A percentile compares a stretch with the other conserved stretches of the same genome.
These are phyloP conservation scores for Trichoderma asperellum DNA, from an alignment of 2,329 filamentous ascomycete genomes.

Conservation along the genomic window DNA sequence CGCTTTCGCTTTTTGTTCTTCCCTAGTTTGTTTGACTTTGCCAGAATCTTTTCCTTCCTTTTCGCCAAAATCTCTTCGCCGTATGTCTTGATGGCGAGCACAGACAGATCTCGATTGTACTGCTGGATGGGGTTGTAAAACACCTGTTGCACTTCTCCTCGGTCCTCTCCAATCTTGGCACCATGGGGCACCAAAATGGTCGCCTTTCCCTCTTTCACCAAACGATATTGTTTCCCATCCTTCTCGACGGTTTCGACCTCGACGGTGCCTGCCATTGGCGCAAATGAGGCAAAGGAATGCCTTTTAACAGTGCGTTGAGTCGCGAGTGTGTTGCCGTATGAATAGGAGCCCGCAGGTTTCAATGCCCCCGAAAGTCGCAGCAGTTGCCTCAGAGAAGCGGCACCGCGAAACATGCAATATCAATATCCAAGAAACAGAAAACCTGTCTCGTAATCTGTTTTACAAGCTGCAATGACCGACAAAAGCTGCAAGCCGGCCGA, in stretches of 20 bases:
- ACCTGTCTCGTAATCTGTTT: neutral
- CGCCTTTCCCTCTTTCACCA: constrained; percentile 60
- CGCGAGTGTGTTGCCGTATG: constrained; percentile 11
- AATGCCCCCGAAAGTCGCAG: constrained; percentile 30
- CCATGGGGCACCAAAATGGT: constrained; percentile 58
- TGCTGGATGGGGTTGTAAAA: constrained; percentile 99
- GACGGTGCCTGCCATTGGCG: constrained; percentile 31
- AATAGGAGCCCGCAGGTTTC: neutral
- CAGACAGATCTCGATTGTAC: constrained; percentile 95
- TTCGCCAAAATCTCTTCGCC: constrained; percentile 66
- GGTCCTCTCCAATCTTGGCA: constrained; percentile 51
- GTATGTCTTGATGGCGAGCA: constrained; percentile 88
- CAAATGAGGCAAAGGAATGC: constrained; percentile 10
- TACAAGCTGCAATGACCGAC: neutral
- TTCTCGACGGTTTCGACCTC: constrained; percentile 36
- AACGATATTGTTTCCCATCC: constrained; percentile 55
- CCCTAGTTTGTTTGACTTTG: constrained; percentile 45
- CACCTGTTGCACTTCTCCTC: constrained; percentile 72
- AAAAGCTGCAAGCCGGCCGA: constrained; percentile 12
- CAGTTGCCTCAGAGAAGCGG: constrained; percentile 30
- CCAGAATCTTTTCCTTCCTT: constrained; percentile 49
- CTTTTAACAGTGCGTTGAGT: constrained; percentile 1
- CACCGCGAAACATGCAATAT: constrained; percentile 32
- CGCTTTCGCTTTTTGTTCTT: constrained; percentile 57
- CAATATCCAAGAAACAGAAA: neutral